Conservation (phyloP, 2,329 filamentous ascomycete genomes). For the Epichloe amarillans region DNA sequence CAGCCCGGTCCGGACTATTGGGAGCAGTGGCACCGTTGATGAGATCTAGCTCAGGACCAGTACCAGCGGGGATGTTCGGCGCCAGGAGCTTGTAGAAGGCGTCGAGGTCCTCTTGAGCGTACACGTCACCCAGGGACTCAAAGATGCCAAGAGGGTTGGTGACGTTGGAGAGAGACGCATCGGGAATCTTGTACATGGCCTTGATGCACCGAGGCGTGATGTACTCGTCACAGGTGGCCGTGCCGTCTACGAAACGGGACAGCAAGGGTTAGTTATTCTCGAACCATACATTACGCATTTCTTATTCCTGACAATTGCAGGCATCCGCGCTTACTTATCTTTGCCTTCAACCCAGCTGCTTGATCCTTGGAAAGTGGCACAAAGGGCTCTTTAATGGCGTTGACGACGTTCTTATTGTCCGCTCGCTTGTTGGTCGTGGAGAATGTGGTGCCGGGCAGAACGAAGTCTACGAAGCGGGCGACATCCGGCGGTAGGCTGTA, state of each 20-base stretch:
- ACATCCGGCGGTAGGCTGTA: slow-evolving; percentile 27
- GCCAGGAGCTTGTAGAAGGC: slow-evolving; percentile 32
- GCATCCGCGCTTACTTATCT: not conserved
- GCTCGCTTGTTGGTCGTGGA: not conserved
- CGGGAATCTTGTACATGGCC: slow-evolving; percentile 32
- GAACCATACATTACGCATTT: not conserved
- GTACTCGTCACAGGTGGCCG: slow-evolving; percentile 31
- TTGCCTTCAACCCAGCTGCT: not conserved
- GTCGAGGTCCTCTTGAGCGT: slow-evolving; percentile 34
- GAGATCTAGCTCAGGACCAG: slow-evolving; percentile 29
- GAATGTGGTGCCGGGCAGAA: slow-evolving; percentile 24
- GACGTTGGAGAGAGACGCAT: slow-evolving; percentile 18
- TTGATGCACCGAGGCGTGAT: slow-evolving; percentile 45
- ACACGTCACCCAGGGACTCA: slow-evolving; percentile 37
- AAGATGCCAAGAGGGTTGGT: slow-evolving; percentile 38
- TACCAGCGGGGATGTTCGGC: slow-evolving; percentile 26
- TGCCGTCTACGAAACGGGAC: slow-evolving; percentile 1
- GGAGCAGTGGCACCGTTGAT: slow-evolving; percentile 35
- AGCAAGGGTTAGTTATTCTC: not conserved
- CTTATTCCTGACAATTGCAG: not conserved
- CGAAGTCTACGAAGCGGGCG: slow-evolving; percentile 25
- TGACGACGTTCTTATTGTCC: not conserved
- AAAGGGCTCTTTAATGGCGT: not conserved
- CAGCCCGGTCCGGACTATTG: slow-evolving; percentile 15
- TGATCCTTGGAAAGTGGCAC: not conserved